These are phyloP conservation scores for Epicoccum sorghinum DNA, from an alignment of 2,329 filamentous ascomycete genomes.

Conservation along the genomic window DNA sequence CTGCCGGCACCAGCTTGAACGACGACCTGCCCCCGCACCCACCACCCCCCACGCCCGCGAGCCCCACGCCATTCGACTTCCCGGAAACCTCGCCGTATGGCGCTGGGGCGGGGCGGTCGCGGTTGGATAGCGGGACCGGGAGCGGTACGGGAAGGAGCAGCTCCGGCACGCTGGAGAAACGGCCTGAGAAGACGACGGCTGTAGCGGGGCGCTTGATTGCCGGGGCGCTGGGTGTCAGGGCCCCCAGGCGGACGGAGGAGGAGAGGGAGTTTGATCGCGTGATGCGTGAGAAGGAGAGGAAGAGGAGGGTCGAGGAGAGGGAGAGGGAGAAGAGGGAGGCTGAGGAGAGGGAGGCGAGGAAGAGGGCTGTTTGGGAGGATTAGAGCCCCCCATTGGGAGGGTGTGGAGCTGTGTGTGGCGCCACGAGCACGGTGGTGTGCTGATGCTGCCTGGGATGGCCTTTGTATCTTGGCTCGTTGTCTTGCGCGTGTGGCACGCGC, in stretches of 20 bases:
- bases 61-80: conserved; percentile 43
- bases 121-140: background rate
- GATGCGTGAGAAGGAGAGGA: conserved; percentile 83
- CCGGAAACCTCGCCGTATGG: conserved; percentile 33
- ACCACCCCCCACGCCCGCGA: conserved; percentile 45
- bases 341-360: conserved; percentile 73
- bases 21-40: conserved; percentile 31
- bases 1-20: background rate
- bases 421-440: too few relatives aligned
- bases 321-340: conserved; percentile 68
- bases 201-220: conserved; percentile 91
- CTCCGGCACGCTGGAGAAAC: conserved; percentile 35
- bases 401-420: too few relatives aligned
- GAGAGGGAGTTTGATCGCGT: conserved; percentile 85
- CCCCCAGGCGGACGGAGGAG: conserved; percentile 83
- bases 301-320: conserved; percentile 73
- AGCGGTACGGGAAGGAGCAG: conserved; percentile 27
- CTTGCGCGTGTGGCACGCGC: conserved; percentile 1
- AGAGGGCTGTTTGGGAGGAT: conserved; percentile 83
- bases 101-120: conserved; percentile 11
- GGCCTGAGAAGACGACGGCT: conserved; percentile 92
- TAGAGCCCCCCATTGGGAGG: conserved; percentile 27
- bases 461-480: background rate
- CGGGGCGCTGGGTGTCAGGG: conserved; percentile 80
- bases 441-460: too few relatives aligned